These are phyloP conservation scores for Trichoderma lentiforme DNA, from an alignment of 2,329 filamentous ascomycete genomes.

Conservation along the genomic window DNA sequence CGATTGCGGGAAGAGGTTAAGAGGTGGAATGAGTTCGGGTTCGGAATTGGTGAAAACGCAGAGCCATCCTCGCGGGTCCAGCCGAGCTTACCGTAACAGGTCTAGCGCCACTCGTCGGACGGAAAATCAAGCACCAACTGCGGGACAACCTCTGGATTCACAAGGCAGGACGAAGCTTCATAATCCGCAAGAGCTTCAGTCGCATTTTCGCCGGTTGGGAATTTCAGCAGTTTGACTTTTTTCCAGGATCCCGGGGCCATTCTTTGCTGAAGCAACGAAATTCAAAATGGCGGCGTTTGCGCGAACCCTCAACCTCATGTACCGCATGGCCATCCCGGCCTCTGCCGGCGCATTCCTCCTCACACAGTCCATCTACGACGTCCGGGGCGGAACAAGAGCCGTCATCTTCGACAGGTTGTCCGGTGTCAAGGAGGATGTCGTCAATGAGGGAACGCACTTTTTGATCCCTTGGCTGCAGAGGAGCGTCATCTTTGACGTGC, in stretches of 20 bases:
- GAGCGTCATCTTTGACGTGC: slow-evolving; percentile 93
- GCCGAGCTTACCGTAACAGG: slow-evolving; percentile 36
- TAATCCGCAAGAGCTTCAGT: not conserved
- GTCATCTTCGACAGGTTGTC: slow-evolving; percentile 95
- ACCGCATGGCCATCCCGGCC: slow-evolving; percentile 69
- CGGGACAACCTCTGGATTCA: slow-evolving; percentile 3
- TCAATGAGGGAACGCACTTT: slow-evolving; percentile 97
- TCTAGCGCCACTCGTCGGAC: slow-evolving; percentile 28
- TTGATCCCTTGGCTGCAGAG: slow-evolving; percentile 93
- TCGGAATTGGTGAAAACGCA: slow-evolving; percentile 27
- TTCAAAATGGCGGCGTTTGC: slow-evolving; percentile 52
- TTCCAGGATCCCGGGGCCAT: not conserved
- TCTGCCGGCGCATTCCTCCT: slow-evolving; percentile 64
- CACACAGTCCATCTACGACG: slow-evolving; percentile 89
- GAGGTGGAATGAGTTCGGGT: slow-evolving; percentile 15
- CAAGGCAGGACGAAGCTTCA: slow-evolving; percentile 5
- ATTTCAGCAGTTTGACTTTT: not conserved
- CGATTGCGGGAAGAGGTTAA: slow-evolving; percentile 11
- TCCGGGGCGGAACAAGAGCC: slow-evolving; percentile 88
- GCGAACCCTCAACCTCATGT: slow-evolving; percentile 58
- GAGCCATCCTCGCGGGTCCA: slow-evolving; percentile 29
- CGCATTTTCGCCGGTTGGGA: not conserved
- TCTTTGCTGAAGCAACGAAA: not conserved
- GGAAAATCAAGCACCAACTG: slow-evolving; percentile 25
- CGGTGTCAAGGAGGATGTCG: slow-evolving; percentile 87